These are phyloP conservation scores for Ceratobasidium sp. DNA, from an alignment of 1,284 basidiomycete genomes.

Conservation along the genomic window DNA sequence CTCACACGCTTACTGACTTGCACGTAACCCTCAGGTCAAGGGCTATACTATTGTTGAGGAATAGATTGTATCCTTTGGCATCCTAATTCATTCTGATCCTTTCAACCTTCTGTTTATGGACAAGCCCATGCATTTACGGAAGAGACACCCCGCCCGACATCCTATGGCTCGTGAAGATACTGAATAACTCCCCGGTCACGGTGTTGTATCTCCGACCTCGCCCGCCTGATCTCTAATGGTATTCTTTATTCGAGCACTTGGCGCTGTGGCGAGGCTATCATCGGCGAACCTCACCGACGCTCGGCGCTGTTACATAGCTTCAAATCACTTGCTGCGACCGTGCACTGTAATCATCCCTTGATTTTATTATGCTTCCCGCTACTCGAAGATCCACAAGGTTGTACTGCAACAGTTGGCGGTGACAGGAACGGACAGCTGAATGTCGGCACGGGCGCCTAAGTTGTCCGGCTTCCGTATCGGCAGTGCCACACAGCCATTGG, in stretches of 20 bases:
- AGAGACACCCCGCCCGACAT: no score
- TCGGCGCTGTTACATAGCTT: no score
- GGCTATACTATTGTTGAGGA: conserved; percentile 17
- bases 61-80: conserved; percentile 1
- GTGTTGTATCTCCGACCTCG: background rate
- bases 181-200: background rate
- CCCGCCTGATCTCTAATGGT: background rate
- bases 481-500: conserved; percentile 17
- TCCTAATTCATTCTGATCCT: background rate
- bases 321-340: background rate
- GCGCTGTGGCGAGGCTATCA: background rate
- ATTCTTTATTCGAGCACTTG: background rate
- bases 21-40: conserved; percentile 16
- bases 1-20: background rate
- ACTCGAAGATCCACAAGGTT: background rate
- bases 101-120: background rate
- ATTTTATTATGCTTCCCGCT: background rate
- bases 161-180: background rate
- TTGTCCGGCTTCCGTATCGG: background rate
- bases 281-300: background rate
- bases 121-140: no score
- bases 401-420: background rate
- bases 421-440: background rate
- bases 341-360: background rate
- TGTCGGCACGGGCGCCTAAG: background rate